phyloP scores from a whole-genome alignment of 257 asterid species.

The Solanum chmielewskii region DNA sequence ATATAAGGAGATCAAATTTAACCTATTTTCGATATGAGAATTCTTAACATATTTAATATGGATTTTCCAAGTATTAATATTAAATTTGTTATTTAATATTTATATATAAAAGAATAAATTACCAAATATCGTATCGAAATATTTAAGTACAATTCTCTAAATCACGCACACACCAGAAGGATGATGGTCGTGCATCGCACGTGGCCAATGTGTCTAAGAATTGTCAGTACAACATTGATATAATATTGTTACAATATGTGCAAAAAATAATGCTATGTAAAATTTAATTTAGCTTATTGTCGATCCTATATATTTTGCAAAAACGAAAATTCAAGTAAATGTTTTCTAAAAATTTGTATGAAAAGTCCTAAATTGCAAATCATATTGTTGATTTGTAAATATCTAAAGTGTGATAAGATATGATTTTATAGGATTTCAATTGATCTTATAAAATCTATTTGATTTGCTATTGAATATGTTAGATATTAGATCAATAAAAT shows the following conservation, averaged over 20 bases:
- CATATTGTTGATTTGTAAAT: not conserved
- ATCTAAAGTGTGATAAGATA: no score
- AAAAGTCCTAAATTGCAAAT: not conserved
- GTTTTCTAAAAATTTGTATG: not conserved
- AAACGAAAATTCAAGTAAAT: not conserved
- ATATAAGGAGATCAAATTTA: not conserved
- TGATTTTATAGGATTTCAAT: no score
- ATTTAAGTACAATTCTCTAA: no score
- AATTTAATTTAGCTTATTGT: not conserved
- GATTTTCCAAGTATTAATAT: no score
- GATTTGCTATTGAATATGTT: no score
- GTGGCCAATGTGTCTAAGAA: not conserved
- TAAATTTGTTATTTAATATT: no score
- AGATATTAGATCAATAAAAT: no score
- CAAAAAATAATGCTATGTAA: no score
- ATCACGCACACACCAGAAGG: not conserved
- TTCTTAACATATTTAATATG: no score
- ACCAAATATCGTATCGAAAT: not conserved
- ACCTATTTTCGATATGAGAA: not conserved
- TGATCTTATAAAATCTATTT: no score
- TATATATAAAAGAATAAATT: no score
- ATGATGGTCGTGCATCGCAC: no score
- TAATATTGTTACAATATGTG: not conserved
- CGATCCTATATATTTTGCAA: not conserved
- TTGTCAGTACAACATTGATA: not conserved